Evolutionary conservation across 192 early-diverging fungal genomes (phyloP).

Genomic region (Glomus cerebriforme): DNA sequence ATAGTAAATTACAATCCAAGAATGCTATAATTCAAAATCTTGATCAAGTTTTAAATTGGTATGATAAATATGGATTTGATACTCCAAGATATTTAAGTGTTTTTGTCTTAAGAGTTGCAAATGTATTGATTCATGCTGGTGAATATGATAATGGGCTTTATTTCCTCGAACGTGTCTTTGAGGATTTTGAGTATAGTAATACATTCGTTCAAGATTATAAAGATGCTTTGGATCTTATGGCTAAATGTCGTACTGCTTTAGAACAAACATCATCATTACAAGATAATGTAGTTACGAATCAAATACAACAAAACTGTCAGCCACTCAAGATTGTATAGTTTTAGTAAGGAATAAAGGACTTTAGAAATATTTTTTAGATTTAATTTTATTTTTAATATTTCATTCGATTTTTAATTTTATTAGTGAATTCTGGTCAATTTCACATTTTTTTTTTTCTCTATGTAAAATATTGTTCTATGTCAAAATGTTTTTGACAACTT

Average conservation of each 20-base stretch:
- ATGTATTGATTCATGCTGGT: background rate
- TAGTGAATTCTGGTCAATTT: too few species aligned
- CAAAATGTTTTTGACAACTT: too few species aligned
- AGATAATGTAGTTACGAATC: background rate
- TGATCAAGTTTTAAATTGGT: conserved; percentile 4
- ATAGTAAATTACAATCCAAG: background rate
- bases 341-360: background rate
- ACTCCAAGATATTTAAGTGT: background rate
- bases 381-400: too few species aligned
- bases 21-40: background rate
- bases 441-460: too few species aligned
- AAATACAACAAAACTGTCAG: background rate
- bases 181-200: background rate
- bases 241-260: background rate
- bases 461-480: too few species aligned
- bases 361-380: background rate
- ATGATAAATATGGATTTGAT: background rate
- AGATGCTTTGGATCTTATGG: background rate
- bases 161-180: background rate
- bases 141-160: background rate
- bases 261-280: background rate
- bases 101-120: background rate
- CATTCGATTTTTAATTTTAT: background rate
- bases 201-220: background rate
- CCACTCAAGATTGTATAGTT: background rate